A percentile compares a stretch with the other conserved stretches of the same genome.
Conservation (phyloP, 176 grass and related monocot genomes). For the Oryza glaberrima region DNA sequence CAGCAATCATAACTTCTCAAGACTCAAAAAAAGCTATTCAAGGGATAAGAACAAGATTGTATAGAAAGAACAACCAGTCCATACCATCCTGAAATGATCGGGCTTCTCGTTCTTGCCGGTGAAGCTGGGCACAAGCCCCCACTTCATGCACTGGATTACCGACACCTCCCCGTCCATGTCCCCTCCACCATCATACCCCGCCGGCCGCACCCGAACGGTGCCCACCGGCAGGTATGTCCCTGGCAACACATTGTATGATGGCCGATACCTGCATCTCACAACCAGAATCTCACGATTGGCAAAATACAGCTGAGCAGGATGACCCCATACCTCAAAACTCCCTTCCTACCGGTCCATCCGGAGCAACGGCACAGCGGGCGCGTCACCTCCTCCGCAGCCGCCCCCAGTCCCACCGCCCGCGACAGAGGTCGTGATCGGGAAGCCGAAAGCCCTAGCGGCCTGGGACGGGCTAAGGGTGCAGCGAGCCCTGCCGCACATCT, state of each 20-base stretch:
- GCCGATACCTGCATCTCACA: slow-evolving; percentile 58
- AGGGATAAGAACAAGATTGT: not conserved
- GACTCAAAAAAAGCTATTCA: not conserved
- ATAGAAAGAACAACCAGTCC: not conserved
- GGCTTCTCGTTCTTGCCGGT: slow-evolving; percentile 80
- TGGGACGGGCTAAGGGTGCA: slow-evolving; percentile 69
- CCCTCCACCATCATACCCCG: not conserved
- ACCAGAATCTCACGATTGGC: not conserved
- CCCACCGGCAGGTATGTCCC: slow-evolving; percentile 78
- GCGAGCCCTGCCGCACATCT: slow-evolving; percentile 85
- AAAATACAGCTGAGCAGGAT: not conserved
- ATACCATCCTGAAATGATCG: slow-evolving; percentile 93
- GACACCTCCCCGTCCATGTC: slow-evolving; percentile 33
- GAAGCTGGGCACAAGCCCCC: slow-evolving; percentile 95
- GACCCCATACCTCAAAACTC: not conserved
- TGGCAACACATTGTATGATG: slow-evolving; percentile 79
- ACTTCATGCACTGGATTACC: slow-evolving; percentile 87
- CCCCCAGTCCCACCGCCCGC: not conserved
- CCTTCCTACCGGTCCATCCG: slow-evolving; percentile 37
- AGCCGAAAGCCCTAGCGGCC: slow-evolving; percentile 64
- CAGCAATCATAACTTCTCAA: not conserved
- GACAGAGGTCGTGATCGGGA: slow-evolving; percentile 29
- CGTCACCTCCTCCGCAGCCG: slow-evolving; percentile 31
- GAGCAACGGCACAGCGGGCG: slow-evolving; percentile 45
- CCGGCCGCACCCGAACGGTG: slow-evolving; percentile 10